Conservation (phyloP, 2,329 filamentous ascomycete genomes). For the Penicillium sp. region DNA sequence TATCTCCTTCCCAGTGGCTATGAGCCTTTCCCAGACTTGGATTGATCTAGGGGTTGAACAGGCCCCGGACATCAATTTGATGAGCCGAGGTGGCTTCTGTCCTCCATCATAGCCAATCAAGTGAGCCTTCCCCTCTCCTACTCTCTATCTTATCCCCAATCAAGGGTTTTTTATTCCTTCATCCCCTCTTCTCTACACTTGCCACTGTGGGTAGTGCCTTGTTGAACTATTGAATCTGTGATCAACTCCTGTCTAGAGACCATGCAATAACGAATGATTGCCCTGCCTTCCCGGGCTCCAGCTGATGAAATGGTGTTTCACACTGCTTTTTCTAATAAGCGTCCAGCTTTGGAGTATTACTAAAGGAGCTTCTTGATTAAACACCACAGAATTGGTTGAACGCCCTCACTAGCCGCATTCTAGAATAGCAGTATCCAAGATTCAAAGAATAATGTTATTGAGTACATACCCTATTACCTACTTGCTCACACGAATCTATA, state of each 20-base stretch:
- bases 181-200: background rate
- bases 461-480: too few species aligned
- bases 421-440: too few species aligned
- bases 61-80: background rate
- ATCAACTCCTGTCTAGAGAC: background rate
- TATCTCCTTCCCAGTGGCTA: background rate
- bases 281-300: background rate
- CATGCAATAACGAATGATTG: background rate
- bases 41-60: background rate
- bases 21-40: background rate
- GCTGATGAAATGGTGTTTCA: background rate
- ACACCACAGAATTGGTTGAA: too few species aligned
- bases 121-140: background rate
- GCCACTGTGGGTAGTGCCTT: background rate
- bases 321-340: background rate
- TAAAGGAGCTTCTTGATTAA: too few species aligned
- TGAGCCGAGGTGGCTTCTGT: background rate
- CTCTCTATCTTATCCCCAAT: background rate
- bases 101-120: background rate
- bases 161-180: background rate
- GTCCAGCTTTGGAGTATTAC: too few species aligned
- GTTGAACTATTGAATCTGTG: background rate
- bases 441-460: too few species aligned
- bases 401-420: too few species aligned
- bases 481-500: too few species aligned